Evolutionary conservation across 169 alveolate species (phyloP).

Genomic region (Cryptosporidium xiaoi): DNA sequence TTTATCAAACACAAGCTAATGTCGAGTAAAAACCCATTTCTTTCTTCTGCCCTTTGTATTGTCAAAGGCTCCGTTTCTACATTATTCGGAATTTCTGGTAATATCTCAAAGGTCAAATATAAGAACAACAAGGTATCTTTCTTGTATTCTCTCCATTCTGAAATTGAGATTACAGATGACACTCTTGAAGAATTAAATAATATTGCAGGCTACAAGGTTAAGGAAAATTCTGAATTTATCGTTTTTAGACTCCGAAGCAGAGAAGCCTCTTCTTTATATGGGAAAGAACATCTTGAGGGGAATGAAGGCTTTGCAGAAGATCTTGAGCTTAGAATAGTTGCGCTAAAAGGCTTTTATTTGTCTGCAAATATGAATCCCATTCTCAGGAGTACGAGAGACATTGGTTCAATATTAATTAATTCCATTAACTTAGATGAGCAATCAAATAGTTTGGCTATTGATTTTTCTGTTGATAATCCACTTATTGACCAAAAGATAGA

Average conservation of each 20-base stretch:
- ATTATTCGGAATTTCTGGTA: conserved; percentile 40
- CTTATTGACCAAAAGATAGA: conserved; percentile 1
- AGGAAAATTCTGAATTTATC: conserved; percentile 23
- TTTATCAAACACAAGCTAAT: not conserved
- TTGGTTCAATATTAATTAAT: conserved; percentile 10
- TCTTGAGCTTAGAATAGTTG: conserved; percentile 31
- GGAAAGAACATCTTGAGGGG: conserved; percentile 40
- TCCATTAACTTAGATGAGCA: not conserved
- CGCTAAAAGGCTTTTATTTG: conserved; percentile 11
- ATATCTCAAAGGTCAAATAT: conserved; percentile 16
- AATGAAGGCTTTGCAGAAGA: conserved; percentile 2
- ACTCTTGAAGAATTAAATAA: conserved; percentile 30
- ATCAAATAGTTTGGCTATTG: not conserved
- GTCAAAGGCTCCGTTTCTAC: conserved; percentile 65
- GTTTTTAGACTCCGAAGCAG: conserved; percentile 47
- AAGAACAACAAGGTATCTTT: conserved; percentile 35
- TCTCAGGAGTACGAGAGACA: conserved; percentile 19
- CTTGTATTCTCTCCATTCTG: conserved; percentile 9
- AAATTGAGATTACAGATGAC: conserved; percentile 18
- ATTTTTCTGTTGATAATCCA: conserved; percentile 28
- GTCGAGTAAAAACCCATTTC: conserved; percentile 63
- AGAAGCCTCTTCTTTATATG: conserved; percentile 30
- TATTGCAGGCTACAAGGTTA: conserved; percentile 31
- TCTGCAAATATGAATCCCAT: conserved; percentile 59
- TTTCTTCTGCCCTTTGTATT: conserved; percentile 50